Percentiles rank a stretch among this genome's conserved stretches.
phyloP scores from a whole-genome alignment of 2,329 filamentous ascomycete genomes.

The Aspergillus sojae region DNA sequence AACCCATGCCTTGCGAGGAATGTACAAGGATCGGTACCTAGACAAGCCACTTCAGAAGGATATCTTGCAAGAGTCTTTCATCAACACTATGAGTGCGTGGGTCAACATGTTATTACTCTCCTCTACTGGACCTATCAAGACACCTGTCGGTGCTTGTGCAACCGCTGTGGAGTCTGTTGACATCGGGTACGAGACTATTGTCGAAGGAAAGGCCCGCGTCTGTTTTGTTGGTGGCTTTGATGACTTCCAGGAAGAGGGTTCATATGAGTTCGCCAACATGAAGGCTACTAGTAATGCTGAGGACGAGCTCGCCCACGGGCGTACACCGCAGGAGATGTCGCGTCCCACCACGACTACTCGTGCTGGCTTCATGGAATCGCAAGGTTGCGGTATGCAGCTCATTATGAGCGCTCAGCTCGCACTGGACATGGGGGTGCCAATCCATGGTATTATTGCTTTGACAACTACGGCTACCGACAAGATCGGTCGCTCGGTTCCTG shows the following conservation, averaged over 20 bases:
- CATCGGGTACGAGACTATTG: conserved; percentile 96
- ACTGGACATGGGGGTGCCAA: conserved; percentile 97
- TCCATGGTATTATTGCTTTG: conserved; percentile 90
- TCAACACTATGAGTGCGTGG: conserved; percentile 99
- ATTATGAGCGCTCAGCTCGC: conserved; percentile 98
- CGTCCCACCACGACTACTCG: conserved; percentile 94
- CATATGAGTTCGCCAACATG: conserved; percentile 99
- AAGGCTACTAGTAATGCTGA: conserved; percentile 98
- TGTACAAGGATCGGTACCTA: conserved; percentile 97
- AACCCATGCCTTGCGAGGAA: conserved; percentile 85
- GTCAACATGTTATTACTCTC: conserved; percentile 98
- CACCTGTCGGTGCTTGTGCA: conserved; percentile 94
- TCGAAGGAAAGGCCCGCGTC: conserved; percentile 95
- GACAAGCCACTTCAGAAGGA: conserved; percentile 98
- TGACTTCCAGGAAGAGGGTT: conserved; percentile 98
- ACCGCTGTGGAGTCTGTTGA: conserved; percentile 97
- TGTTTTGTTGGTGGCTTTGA: conserved; percentile 99
- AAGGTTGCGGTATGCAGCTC: conserved; percentile 96
- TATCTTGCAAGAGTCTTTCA: conserved; percentile 98
- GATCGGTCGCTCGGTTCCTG: conserved; percentile 95
- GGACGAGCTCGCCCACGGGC: conserved; percentile 92
- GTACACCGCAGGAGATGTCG: conserved; percentile 96
- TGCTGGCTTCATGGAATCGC: conserved; percentile 99
- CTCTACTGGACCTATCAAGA: conserved; percentile 97
- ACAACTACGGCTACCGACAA: conserved; percentile 98